Evolutionary conservation across 495 filamentous ascomycete genomes (phyloP).

Genomic region (Podospora appendiculata): DNA sequence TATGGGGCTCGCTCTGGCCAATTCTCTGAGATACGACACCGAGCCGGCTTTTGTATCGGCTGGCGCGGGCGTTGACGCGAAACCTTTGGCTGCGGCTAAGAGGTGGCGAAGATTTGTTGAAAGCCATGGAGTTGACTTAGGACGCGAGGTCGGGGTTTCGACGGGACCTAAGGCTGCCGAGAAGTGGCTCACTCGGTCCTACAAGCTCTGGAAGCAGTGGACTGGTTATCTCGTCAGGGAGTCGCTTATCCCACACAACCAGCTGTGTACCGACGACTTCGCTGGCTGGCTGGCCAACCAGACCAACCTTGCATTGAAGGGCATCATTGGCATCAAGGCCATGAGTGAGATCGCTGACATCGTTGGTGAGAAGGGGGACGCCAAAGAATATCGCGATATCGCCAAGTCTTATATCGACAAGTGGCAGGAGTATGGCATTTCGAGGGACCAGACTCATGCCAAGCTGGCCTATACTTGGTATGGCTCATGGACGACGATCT

Average conservation of each 20-base stretch:
- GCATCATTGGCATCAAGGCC: conserved; percentile 88
- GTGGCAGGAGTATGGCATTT: conserved; percentile 77
- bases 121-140: conserved; percentile 34
- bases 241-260: conserved; percentile 75
- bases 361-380: conserved; percentile 58
- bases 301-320: conserved; percentile 89
- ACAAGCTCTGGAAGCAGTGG: conserved; percentile 87
- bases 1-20: conserved; percentile 82
- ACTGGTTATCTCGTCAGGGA: conserved; percentile 85
- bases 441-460: conserved; percentile 72
- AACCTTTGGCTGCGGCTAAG: conserved; percentile 4
- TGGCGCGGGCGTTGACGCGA: conserved; percentile 1
- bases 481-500: conserved; percentile 91
- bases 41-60: conserved; percentile 36
- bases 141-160: conserved; percentile 13
- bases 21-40: conserved; percentile 64
- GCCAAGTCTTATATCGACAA: conserved; percentile 70
- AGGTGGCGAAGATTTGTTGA: conserved; percentile 18
- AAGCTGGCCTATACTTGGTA: conserved; percentile 93
- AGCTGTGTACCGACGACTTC: conserved; percentile 93
- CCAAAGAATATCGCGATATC: conserved; percentile 60
- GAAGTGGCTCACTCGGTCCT: conserved; percentile 51
- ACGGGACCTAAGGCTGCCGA: conserved; percentile 44
- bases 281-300: conserved; percentile 89
- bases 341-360: conserved; percentile 79